Percentiles rank a stretch among this genome's conserved stretches.
These are phyloP conservation scores for Dillenia turbinata DNA, from an alignment of 164 flowering plant species.

Conservation along the genomic window DNA sequence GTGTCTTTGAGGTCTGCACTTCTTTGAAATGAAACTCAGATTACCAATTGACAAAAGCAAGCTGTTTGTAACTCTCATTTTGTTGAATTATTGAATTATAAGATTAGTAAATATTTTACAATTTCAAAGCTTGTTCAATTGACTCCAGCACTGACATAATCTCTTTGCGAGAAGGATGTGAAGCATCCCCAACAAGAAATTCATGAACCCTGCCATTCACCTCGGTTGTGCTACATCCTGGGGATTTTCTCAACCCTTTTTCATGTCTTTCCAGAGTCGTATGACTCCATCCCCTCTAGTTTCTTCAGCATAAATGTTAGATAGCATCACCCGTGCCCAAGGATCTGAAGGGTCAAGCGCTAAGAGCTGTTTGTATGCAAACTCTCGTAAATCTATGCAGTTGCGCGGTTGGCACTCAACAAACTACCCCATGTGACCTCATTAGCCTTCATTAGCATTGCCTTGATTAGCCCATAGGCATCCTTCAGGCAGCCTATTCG, in stretches of 20 bases:
- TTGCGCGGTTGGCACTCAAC: slow-evolving; percentile 25
- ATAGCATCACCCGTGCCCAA: slow-evolving; percentile 23
- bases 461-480: slow-evolving; percentile 19
- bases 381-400: slow-evolving; percentile 23
- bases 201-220: slow-evolving; percentile 12
- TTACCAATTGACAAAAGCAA: not conserved
- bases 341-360: slow-evolving; percentile 27
- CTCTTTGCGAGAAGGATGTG: slow-evolving; percentile 4
- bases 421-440: slow-evolving; percentile 28
- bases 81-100: too few species aligned
- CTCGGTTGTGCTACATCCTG: slow-evolving; percentile 26
- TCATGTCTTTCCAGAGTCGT: slow-evolving; percentile 29
- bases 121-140: slow-evolving; percentile 9
- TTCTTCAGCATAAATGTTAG: slow-evolving; percentile 29
- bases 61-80: slow-evolving; percentile 5
- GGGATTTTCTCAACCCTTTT: slow-evolving; percentile 19
- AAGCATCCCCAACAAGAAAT: slow-evolving; percentile 13
- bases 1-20: slow-evolving; percentile 67
- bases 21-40: slow-evolving; percentile 23
- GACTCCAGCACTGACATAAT: slow-evolving; percentile 9
- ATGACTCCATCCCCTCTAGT: slow-evolving; percentile 22
- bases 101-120: not conserved
- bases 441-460: slow-evolving; percentile 26
- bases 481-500: slow-evolving; percentile 20
- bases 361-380: slow-evolving; percentile 21